Conservation (phyloP, 2,329 filamentous ascomycete genomes). For the Alternaria viburni region DNA sequence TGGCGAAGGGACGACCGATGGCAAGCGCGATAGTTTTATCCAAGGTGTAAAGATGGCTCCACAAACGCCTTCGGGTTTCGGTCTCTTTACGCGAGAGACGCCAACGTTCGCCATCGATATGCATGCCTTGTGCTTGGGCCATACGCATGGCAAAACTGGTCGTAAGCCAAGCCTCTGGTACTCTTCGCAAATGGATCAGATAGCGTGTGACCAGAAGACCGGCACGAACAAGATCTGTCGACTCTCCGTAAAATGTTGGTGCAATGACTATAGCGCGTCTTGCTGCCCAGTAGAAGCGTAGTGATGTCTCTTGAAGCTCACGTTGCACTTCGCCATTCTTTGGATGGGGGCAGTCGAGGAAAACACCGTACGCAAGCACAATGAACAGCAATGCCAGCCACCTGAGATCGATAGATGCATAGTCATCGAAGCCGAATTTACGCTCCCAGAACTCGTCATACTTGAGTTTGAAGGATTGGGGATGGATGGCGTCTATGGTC, state of each 20-base stretch:
- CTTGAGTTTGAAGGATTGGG: constrained; percentile 41
- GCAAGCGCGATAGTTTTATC: constrained; percentile 52
- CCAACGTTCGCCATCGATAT: constrained; percentile 53
- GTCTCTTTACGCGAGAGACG: constrained; percentile 46
- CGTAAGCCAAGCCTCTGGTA: constrained; percentile 52
- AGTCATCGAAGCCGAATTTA: constrained; percentile 51
- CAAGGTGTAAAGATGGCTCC: constrained; percentile 50
- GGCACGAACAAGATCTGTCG: constrained; percentile 50
- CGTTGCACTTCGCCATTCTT: constrained; percentile 44
- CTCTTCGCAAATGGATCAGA: constrained; percentile 48
- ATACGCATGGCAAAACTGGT: constrained; percentile 53
- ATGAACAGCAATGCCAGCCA: constrained; percentile 54
- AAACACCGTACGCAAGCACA: constrained; percentile 49
- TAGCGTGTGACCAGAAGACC: constrained; percentile 52
- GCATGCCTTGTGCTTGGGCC: constrained; percentile 54
- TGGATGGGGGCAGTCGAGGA: constrained; percentile 45
- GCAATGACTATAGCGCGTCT: constrained; percentile 51
- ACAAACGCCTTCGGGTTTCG: constrained; percentile 49
- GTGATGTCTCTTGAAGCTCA: constrained; percentile 48
- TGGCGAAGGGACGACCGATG: constrained; percentile 50
- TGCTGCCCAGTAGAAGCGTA: constrained; percentile 52
- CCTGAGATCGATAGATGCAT: constrained; percentile 49
- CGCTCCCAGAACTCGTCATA: constrained; percentile 51
- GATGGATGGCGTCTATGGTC: constrained; percentile 48
- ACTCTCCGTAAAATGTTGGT: constrained; percentile 52